Evolutionary conservation across 805 yeast genomes (phyloP).

Genomic region (Metschnikowia lochheadii): DNA sequence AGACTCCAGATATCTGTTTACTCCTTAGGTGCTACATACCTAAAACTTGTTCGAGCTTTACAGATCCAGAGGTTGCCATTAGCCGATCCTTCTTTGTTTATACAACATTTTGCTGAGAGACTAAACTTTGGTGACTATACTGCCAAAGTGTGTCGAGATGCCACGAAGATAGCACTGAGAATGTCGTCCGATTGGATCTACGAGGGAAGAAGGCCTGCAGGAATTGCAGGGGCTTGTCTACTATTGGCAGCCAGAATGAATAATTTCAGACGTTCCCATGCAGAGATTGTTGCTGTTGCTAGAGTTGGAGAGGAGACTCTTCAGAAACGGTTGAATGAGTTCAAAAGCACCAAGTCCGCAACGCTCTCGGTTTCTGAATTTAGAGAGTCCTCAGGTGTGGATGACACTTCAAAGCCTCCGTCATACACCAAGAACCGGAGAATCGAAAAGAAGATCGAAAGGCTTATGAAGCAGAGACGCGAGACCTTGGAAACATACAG

Average conservation of each 20-base stretch:
- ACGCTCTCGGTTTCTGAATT: slow-evolving; percentile 69
- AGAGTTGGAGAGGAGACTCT: slow-evolving; percentile 93
- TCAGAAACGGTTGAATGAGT: slow-evolving; percentile 86
- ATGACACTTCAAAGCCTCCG: slow-evolving; percentile 68
- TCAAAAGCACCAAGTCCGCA: slow-evolving; percentile 73
- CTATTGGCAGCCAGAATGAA: slow-evolving; percentile 95
- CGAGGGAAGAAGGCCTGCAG: slow-evolving; percentile 97
- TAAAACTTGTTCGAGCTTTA: slow-evolving; percentile 84
- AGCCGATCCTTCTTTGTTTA: slow-evolving; percentile 91
- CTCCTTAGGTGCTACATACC: slow-evolving; percentile 92
- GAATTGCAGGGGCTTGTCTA: slow-evolving; percentile 96
- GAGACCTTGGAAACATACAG: slow-evolving; percentile 21
- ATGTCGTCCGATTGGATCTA: slow-evolving; percentile 96
- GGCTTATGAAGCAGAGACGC: slow-evolving; percentile 19
- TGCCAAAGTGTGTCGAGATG: slow-evolving; percentile 79
- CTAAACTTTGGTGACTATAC: slow-evolving; percentile 74
- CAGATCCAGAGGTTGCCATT: slow-evolving; percentile 75
- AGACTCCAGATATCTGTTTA: slow-evolving; percentile 86
- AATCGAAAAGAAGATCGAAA: slow-evolving; percentile 41
- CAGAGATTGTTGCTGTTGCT: slow-evolving; percentile 92
- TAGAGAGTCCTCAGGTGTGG: slow-evolving; percentile 45
- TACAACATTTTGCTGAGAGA: slow-evolving; percentile 89
- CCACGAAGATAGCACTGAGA: slow-evolving; percentile 77
- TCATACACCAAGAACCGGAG: slow-evolving; percentile 63
- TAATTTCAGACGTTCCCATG: slow-evolving; percentile 83